These are phyloP conservation scores for Curvularia verruculosa DNA, from an alignment of 2,329 filamentous ascomycete species.

Conservation along the genomic window DNA sequence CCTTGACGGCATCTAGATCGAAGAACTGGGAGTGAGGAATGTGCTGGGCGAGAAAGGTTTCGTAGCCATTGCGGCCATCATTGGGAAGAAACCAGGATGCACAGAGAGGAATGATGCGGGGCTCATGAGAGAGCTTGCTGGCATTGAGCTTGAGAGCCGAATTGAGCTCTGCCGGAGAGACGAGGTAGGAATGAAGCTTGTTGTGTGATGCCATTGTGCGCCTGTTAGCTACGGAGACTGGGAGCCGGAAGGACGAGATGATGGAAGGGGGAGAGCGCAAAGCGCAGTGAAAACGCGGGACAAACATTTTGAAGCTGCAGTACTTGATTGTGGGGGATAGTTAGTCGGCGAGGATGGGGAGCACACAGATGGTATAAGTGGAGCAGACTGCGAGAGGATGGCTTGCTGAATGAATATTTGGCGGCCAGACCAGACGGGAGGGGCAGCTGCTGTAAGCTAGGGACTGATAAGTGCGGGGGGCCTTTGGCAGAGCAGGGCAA, in stretches of 20 bases:
- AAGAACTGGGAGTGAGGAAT: conserved; percentile 95
- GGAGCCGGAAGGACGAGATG: conserved; percentile 17
- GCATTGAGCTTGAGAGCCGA: conserved; percentile 83
- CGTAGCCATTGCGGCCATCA: conserved; percentile 78
- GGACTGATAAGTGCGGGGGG: conserved; percentile 14
- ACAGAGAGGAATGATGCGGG: conserved; percentile 85
- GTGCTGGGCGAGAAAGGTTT: conserved; percentile 79
- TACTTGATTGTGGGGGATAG: conserved; percentile 9
- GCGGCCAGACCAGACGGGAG: conserved; percentile 7
- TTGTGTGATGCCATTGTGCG: conserved; percentile 40
- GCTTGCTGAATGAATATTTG: conserved; percentile 26
- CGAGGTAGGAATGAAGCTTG: conserved; percentile 77
- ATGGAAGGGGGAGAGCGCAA: conserved; percentile 30
- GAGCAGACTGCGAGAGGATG: conserved; percentile 27
- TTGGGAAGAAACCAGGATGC: conserved; percentile 97
- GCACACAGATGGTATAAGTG: conserved; percentile 10
- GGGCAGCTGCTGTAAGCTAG: conserved; percentile 8
- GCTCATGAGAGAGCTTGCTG: conserved; percentile 78
- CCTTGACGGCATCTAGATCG: conserved; percentile 89
- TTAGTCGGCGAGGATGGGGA: conserved; percentile 13
- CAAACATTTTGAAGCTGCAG: conserved; percentile 38
- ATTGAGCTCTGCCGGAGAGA: conserved; percentile 81
- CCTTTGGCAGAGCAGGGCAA: conserved; percentile 9
- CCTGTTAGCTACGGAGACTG: conserved; percentile 19
- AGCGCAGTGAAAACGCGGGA: conserved; percentile 36